Evolutionary conservation across 2,329 filamentous ascomycete genomes (phyloP), one percentile per base, ranked within the genome.

Genomic region (Phialocephala sp.): DNA sequence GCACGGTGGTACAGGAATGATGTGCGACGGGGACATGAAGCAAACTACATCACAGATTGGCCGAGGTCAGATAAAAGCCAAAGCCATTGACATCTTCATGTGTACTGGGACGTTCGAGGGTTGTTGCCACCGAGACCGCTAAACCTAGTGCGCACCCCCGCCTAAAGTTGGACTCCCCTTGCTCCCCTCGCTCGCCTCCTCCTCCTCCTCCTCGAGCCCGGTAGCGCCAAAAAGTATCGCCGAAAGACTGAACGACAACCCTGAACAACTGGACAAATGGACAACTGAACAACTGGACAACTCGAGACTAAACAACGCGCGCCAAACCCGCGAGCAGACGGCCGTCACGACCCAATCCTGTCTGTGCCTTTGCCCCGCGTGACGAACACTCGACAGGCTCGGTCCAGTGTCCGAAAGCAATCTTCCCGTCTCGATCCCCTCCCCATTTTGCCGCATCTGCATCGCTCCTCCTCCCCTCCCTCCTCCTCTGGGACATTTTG

Each of bases 141-240:
- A 35, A 35, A 35, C 18, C 14, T 32, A 52, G 43, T 22, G n/a
- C 8, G 11, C 24, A 18, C 11, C 50, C 50, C 50, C 50, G 50
- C 50, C 37, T 41, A 41, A 3, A 41, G 37, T 18, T 41, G 37
- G 11, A n/a, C n/a, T n/a, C n/a, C n/a, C n/a, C n/a, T n/a, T n/a
- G n/a, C n/a, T n/a, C n/a, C n/a, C n/a, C n/a, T n/a, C n/a, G n/a
- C n/a, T n/a, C n/a, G n/a, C n/a, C n/a, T n/a, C n/a, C n/a, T n/a
- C n/a, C n/a, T n/a, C n/a, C n/a, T n/a, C 37, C 37, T 18, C 15
- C 37, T 8, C 11, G 12, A 41, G 37, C 50, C 22, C 14, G 50
- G 50, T 27, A 12, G 50, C 50, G 50, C 24, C 14, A 27, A 27
- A 50, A 54, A 35, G 50, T 54, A 27, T 54, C 24, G 50, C 50